phyloP scores from a whole-genome alignment of 305 asterid species.

The Rubia tinctorum region DNA sequence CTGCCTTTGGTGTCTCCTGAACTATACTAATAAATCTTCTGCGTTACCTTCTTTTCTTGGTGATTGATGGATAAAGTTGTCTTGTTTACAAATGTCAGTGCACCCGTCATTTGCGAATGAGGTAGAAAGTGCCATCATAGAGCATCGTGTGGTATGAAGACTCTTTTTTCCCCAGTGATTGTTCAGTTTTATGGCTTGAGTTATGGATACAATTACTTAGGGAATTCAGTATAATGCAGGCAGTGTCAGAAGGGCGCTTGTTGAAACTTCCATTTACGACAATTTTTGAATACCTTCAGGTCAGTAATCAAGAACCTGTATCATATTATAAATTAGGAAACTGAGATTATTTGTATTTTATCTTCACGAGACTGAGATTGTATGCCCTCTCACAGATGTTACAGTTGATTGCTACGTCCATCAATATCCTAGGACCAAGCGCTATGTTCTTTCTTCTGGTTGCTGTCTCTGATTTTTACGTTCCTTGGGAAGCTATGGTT shows the following conservation, averaged over 20 bases:
- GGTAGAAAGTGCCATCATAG: slow-evolving; percentile 54
- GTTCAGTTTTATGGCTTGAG: background rate
- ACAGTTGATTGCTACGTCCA: slow-evolving; percentile 58
- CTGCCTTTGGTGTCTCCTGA: background rate
- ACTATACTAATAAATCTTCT: no score
- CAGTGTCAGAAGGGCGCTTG: slow-evolving; percentile 49
- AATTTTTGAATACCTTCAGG: slow-evolving; percentile 95
- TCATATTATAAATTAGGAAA: no score
- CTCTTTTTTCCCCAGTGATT: background rate
- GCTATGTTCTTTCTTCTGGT: slow-evolving; percentile 91
- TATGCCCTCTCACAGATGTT: slow-evolving; percentile 43
- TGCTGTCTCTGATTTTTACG: slow-evolving; percentile 94
- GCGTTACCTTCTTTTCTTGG: background rate
- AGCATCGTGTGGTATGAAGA: slow-evolving; percentile 48
- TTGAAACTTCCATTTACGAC: slow-evolving; percentile 91
- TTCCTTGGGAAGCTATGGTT: slow-evolving; percentile 98
- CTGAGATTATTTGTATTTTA: no score
- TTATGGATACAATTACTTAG: background rate
- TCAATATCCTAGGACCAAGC: slow-evolving; percentile 53
- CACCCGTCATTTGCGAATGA: slow-evolving; percentile 37
- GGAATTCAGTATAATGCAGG: slow-evolving; percentile 47
- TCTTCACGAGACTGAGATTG: no score
- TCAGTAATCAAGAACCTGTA: no score
- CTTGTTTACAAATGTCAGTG: slow-evolving; percentile 40
- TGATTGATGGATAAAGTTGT: background rate